These are phyloP conservation scores for Wallacemonas rigidus DNA, from an alignment of 208 protist species.

Conservation along the genomic window DNA sequence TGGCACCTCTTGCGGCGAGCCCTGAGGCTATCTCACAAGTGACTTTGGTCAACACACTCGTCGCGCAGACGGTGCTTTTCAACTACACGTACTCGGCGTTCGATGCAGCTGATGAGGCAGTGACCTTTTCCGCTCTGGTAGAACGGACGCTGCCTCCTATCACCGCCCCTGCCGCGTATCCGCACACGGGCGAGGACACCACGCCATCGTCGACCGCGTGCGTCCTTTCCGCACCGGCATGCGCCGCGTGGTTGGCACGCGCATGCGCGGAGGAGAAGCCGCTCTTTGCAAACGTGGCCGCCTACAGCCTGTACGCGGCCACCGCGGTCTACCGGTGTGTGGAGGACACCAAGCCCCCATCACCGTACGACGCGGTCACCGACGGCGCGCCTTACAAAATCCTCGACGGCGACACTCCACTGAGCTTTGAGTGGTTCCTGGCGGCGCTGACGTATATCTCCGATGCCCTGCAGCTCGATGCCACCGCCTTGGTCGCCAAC, in stretches of 20 bases:
- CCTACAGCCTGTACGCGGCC: constrained; percentile 8
- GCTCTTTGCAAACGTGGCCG: constrained; percentile 4
- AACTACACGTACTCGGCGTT: constrained; percentile 6
- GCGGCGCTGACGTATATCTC: constrained; percentile 6
- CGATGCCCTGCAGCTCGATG: constrained; percentile 1
- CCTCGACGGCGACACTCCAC: not conserved
- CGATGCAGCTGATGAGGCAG: constrained; percentile 1
- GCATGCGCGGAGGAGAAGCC: not conserved
- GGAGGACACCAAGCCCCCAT: constrained; percentile 1
- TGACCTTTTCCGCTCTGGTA: constrained; percentile 12
- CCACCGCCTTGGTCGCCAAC: constrained; percentile 7
- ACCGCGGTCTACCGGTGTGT: constrained; percentile 9
- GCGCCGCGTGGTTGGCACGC: constrained; percentile 11
- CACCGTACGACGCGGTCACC: constrained; percentile 2
- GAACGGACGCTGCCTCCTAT: not conserved
- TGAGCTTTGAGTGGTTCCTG: constrained; percentile 19
- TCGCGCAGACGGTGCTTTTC: not conserved
- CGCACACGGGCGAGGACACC: too few species aligned
- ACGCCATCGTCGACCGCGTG: not conserved
- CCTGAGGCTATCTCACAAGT: constrained; percentile 3
- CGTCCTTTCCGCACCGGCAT: not conserved
- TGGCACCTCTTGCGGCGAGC: constrained; percentile 13
- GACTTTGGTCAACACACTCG: constrained; percentile 1
- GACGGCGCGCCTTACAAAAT: not conserved
- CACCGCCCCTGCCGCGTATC: not conserved